Conservation (phyloP, 202 grass and related monocot genomes). For the Digitaria exilis region DNA sequence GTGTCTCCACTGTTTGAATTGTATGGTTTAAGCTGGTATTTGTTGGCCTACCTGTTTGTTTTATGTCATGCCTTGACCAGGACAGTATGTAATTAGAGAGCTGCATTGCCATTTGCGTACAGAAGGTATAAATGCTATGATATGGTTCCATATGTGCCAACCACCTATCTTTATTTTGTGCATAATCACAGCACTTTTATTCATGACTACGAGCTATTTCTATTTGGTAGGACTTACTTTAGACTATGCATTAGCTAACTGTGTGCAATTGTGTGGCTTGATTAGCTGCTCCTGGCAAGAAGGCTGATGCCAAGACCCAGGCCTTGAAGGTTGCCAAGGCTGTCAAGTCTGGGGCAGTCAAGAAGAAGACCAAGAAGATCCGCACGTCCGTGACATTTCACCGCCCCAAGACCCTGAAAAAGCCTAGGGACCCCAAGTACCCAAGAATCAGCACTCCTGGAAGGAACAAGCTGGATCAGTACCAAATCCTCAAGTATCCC, state of each 20-base stretch:
- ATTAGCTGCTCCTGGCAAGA: conserved; percentile 40
- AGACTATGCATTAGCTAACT: background rate
- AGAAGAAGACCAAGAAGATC: conserved; percentile 70
- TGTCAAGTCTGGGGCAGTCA: conserved; percentile 56
- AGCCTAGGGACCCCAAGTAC: conserved; percentile 63
- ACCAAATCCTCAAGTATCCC: conserved; percentile 72
- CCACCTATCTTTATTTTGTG: background rate
- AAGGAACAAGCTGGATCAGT: conserved; percentile 76
- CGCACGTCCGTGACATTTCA: conserved; percentile 71
- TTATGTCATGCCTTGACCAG: background rate
- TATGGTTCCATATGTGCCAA: background rate
- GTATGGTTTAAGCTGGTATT: background rate
- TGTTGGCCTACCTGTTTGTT: background rate
- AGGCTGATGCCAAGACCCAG: conserved; percentile 61
- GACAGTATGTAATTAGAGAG: background rate
- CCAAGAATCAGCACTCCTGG: conserved; percentile 62
- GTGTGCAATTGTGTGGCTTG: background rate
- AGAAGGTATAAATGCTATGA: background rate
- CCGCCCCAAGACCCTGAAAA: conserved; percentile 64
- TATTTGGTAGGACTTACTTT: background rate
- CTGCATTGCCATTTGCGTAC: background rate
- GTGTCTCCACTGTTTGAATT: background rate
- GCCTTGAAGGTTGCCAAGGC: conserved; percentile 76
- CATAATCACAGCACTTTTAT: background rate
- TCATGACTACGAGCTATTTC: background rate